phyloP scores from a whole-genome alignment of 2,329 filamentous ascomycete species.

The Phialophora verrucosa region DNA sequence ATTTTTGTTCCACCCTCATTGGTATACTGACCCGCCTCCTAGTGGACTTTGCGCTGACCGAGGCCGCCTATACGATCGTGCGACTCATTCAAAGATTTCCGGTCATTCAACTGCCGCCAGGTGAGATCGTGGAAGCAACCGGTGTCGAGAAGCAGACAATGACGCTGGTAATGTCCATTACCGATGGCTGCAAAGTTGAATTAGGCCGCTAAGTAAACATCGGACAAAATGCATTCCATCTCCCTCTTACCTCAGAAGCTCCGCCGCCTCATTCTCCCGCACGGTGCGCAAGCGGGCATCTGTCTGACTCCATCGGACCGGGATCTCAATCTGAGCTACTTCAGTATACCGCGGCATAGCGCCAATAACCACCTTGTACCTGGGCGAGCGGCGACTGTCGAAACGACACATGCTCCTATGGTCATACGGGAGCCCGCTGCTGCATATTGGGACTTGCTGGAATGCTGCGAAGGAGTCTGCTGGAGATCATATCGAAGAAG shows the following conservation, averaged over 20 bases:
- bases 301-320: too few relatives aligned
- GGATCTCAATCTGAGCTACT: too few relatives aligned
- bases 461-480: too few relatives aligned
- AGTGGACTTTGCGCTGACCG: constrained; percentile 63
- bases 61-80: constrained; percentile 59
- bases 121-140: constrained; percentile 27
- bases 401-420: too few relatives aligned
- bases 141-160: constrained; percentile 37
- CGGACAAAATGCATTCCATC: neutral
- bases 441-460: too few relatives aligned
- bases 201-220: constrained; percentile 1
- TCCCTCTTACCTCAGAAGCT: neutral
- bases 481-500: too few relatives aligned
- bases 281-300: neutral
- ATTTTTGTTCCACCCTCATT: constrained; percentile 30
- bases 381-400: too few relatives aligned
- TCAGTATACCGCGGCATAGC: too few relatives aligned
- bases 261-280: neutral
- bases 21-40: neutral
- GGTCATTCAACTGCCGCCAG: constrained; percentile 22
- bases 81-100: constrained; percentile 46
- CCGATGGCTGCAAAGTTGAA: constrained; percentile 34
- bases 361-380: too few relatives aligned
- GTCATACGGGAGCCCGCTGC: too few relatives aligned
- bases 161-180: constrained; percentile 33